phyloP scores from a whole-genome alignment of 139 green algal genomes.

The Coccomyxa sp. region DNA sequence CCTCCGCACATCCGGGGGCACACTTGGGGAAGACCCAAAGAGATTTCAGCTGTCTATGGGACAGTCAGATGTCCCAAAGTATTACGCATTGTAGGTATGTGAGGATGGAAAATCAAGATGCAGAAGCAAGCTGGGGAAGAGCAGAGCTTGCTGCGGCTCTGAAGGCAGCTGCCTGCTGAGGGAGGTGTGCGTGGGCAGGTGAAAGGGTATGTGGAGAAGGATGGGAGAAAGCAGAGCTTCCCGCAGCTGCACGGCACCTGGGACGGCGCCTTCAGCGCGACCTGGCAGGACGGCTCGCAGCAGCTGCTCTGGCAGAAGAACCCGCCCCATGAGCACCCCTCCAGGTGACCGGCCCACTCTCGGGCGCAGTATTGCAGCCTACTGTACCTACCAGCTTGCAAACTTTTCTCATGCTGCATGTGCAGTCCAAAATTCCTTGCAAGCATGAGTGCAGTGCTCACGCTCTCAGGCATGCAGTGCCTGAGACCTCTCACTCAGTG shows the following conservation, averaged over 20 bases:
- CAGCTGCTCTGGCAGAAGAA: not conserved
- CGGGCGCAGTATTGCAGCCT: not conserved
- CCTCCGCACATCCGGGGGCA: no score
- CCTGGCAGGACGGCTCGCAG: not conserved
- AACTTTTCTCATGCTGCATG: not conserved
- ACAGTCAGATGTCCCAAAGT: no score
- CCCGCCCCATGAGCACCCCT: not conserved
- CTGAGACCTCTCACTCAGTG: not conserved
- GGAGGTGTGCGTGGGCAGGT: not conserved
- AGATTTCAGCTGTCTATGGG: no score
- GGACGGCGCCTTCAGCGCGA: not conserved
- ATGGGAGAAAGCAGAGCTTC: not conserved
- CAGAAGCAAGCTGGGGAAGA: no score
- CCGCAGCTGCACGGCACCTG: not conserved
- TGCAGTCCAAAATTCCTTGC: not conserved
- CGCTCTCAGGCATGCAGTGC: not conserved
- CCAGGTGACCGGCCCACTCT: not conserved
- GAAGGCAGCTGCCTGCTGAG: not conserved
- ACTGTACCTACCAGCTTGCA: not conserved
- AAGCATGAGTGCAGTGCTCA: not conserved
- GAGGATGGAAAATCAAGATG: no score
- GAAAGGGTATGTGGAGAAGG: not conserved
- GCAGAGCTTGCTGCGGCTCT: not conserved
- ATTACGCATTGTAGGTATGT: no score
- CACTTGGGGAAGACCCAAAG: no score